Conservation (phyloP, 1,284 basidiomycete species). For the Exobasidium cylindrosporum region DNA sequence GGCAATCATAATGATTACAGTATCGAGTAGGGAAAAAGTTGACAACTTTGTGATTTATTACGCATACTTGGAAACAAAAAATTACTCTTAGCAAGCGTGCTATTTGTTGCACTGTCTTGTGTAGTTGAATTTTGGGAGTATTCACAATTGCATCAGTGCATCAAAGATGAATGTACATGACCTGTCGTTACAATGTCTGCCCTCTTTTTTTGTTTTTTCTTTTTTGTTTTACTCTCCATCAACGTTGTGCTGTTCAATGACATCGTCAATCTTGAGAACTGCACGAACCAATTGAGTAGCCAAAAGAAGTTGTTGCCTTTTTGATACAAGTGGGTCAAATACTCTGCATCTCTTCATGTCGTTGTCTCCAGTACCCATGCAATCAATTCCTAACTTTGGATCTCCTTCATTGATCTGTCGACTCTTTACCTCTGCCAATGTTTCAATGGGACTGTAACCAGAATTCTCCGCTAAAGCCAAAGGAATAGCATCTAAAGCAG, state of each 20-base stretch:
- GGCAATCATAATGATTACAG: too few relatives aligned
- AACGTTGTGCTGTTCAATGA: slow-evolving; percentile 48
- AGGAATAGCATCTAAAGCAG: slow-evolving; percentile 87
- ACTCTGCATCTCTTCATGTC: slow-evolving; percentile 98
- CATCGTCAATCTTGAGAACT: slow-evolving; percentile 56
- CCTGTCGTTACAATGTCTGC: too few relatives aligned
- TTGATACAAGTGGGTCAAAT: slow-evolving; percentile 93
- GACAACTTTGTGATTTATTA: too few relatives aligned
- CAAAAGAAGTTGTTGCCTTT: slow-evolving; percentile 91
- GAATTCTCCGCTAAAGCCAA: slow-evolving; percentile 96
- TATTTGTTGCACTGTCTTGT: too few relatives aligned
- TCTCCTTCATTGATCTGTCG: slow-evolving; percentile 84
- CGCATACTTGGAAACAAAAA: too few relatives aligned
- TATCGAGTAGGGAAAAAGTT: too few relatives aligned
- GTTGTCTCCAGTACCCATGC: slow-evolving; percentile 68
- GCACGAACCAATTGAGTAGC: slow-evolving; percentile 79
- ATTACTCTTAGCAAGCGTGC: too few relatives aligned
- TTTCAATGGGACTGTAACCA: slow-evolving; percentile 92
- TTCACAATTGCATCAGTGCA: too few relatives aligned
- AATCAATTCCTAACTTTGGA: slow-evolving; percentile 87
- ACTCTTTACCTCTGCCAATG: slow-evolving; percentile 88
- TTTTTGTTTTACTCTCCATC: slow-evolving; percentile 17
- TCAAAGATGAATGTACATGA: too few relatives aligned
- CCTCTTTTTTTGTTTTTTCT: too few relatives aligned
- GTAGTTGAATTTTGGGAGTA: too few relatives aligned